Percentiles rank a stretch among this genome's conserved stretches.
Evolutionary conservation across 768 basidiomycete species (phyloP).

Genomic region (Lactifluus echinatus): DNA sequence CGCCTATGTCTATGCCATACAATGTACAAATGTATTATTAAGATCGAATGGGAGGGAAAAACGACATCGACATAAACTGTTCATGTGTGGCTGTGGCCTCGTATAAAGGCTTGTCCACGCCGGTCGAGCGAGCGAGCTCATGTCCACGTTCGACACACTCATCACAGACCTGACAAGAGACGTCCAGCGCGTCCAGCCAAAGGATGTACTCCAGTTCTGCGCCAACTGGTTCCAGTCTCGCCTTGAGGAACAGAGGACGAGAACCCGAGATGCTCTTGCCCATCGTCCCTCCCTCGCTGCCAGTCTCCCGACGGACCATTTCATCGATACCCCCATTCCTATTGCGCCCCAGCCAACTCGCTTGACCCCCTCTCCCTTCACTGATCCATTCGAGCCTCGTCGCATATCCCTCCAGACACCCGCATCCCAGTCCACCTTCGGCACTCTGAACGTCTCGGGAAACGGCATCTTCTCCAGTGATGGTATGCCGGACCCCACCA

Average conservation of each 20-base stretch:
- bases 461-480: constrained; percentile 62
- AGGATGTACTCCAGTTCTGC: constrained; percentile 86
- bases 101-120: no score
- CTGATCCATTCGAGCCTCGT: constrained; percentile 38
- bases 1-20: no score
- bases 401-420: constrained; percentile 48
- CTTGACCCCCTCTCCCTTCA: constrained; percentile 47
- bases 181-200: constrained; percentile 75
- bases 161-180: constrained; percentile 83
- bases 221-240: constrained; percentile 92
- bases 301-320: constrained; percentile 50
- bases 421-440: constrained; percentile 62
- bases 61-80: no score
- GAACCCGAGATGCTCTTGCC: constrained; percentile 56
- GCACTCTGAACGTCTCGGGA: constrained; percentile 70
- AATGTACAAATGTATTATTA: no score
- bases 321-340: constrained; percentile 44
- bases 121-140: constrained; percentile 25
- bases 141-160: constrained; percentile 77
- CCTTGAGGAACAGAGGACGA: constrained; percentile 74
- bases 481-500: constrained; percentile 22
- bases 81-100: no score
- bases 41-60: no score
- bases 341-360: constrained; percentile 28
- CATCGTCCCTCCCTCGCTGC: constrained; percentile 43